These are phyloP conservation scores for Lactuca sativa DNA, from an alignment of 129 eudicot genomes.

Conservation along the genomic window DNA sequence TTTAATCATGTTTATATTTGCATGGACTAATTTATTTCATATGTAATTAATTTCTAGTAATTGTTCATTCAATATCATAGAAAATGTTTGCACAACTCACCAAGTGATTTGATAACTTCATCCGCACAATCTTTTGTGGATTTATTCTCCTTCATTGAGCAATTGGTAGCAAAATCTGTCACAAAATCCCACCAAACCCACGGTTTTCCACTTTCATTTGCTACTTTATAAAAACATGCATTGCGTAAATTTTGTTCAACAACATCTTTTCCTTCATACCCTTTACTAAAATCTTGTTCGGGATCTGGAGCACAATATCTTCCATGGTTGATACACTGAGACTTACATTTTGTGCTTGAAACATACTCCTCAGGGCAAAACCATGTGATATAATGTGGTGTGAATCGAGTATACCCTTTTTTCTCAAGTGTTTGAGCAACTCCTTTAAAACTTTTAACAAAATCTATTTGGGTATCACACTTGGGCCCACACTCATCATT, in stretches of 20 bases:
- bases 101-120: conserved; percentile 62
- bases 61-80: not conserved
- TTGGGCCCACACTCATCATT: conserved; percentile 86
- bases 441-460: conserved; percentile 63
- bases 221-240: conserved; percentile 66
- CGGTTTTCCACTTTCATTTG: conserved; percentile 70
- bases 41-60: not conserved
- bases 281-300: conserved; percentile 71
- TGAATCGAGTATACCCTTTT: conserved; percentile 72
- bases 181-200: conserved; percentile 96
- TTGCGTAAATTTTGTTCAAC: conserved; percentile 68
- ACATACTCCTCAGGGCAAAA: conserved; percentile 72
- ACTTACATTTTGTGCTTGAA: conserved; percentile 62
- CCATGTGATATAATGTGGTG: conserved; percentile 88
- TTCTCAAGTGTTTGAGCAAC: conserved; percentile 68
- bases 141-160: conserved; percentile 72
- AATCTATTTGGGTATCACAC: conserved; percentile 63
- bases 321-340: conserved; percentile 85
- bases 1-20: not conserved
- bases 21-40: too few species aligned
- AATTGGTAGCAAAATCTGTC: conserved; percentile 62
- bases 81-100: conserved; percentile 39
- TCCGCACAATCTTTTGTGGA: conserved; percentile 65
- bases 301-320: conserved; percentile 92
- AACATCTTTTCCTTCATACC: conserved; percentile 77